Base-by-base conservation (phyloP, 306 rosid genomes). In the Comarum palustre region DNA sequence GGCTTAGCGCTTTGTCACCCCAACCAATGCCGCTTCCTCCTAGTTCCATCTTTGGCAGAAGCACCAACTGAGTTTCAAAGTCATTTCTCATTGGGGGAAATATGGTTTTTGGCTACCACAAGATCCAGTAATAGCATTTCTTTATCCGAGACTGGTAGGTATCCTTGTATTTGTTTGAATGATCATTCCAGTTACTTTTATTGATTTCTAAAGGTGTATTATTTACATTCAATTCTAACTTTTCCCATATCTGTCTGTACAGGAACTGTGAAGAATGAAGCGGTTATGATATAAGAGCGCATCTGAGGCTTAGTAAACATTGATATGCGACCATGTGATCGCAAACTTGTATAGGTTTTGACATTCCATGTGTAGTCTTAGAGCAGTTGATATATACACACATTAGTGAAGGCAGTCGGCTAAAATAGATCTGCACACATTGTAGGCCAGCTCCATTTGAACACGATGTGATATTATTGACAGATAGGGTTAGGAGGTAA, bases 11-110 rank as follows among this genome's bases (percentile, higher is more conserved):
- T 61, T 84, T 76, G 87, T 67, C 90, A 61, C 73, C 87, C 55
- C 87, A 73, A 74, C 96, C 74, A 75, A 79, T 83, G 76, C 86
- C 86, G 24, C 78, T 74, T 75, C 96, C 87, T 69, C 67, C 54
- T 72, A 76, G 88, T 84, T 91, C 97, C 61, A 90, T 85, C 76
- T 94, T 91, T 69, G 97, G 99, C 74, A 78, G 89, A 83, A 76
- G 81, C 34, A 14, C 83, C 22, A 12, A 20, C 73, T 80, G 25
- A 77, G 58, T 58, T 70, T 80, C 68, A 27, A 81, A 63, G 50
- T 79, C 55, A 58, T 50, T 32, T 67, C 58, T 19, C 22, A 32
- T 61, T 6, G 42, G 61, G 25, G 41, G 47, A 62, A 63, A 36
- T 47, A 36, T 60, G 65, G 3, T 50, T 51, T 60, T 19, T 60